Evolutionary conservation across 306 rosid genomes (phyloP).

Genomic region (Cucurbita maxima): DNA sequence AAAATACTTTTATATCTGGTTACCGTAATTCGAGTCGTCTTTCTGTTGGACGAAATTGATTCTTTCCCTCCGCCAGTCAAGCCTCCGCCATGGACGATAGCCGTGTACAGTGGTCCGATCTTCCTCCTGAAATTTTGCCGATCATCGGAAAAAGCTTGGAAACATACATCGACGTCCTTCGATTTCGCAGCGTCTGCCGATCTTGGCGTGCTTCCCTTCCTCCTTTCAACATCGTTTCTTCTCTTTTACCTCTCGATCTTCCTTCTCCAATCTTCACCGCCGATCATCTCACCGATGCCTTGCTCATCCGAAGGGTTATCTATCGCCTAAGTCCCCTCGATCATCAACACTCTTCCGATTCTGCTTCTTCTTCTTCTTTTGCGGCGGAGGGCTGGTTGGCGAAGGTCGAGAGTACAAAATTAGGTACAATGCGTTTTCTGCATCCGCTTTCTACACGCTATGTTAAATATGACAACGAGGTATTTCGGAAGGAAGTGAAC

Average conservation of each 20-base stretch:
- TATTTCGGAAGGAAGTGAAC: not conserved
- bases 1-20: too few relatives aligned
- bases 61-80: too few relatives aligned
- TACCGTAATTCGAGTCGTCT: too few relatives aligned
- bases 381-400: slow-evolving; percentile 2
- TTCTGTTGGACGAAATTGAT: too few relatives aligned
- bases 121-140: not conserved
- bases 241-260: slow-evolving; percentile 6
- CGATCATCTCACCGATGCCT: not conserved
- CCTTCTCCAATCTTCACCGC: not conserved
- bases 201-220: not conserved
- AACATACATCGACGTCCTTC: not conserved
- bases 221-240: not conserved
- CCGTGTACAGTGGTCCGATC: not conserved
- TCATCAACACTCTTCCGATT: too few relatives aligned
- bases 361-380: not conserved
- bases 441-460: not conserved
- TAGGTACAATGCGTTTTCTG: not conserved
- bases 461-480: not conserved
- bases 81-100: too few relatives aligned
- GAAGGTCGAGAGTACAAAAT: slow-evolving; percentile 10
- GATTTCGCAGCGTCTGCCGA: not conserved
- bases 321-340: not conserved
- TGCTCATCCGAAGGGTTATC: slow-evolving; percentile 7
- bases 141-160: not conserved